These are phyloP conservation scores for Suillus tomentosus DNA, from an alignment of 768 basidiomycete genomes.

Conservation along the genomic window DNA sequence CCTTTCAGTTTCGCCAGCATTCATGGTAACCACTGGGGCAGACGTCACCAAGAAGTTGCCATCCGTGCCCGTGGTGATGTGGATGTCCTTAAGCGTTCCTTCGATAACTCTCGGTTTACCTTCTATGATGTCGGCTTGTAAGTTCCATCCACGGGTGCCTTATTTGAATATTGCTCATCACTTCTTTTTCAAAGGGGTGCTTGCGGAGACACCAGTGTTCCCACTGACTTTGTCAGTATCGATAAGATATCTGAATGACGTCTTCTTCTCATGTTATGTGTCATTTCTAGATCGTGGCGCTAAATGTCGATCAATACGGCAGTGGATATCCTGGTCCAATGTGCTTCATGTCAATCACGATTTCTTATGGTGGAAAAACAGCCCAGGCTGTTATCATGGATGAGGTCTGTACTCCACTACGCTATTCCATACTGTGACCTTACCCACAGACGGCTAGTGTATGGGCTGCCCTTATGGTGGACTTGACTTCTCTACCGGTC, in stretches of 20 bases:
- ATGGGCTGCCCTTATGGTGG: conserved; percentile 65
- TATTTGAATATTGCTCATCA: conserved; percentile 14
- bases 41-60: conserved; percentile 51
- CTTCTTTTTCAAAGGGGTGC: conserved; percentile 46
- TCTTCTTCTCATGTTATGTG: conserved; percentile 3
- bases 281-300: conserved; percentile 50
- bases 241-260: background rate
- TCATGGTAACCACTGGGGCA: conserved; percentile 29
- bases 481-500: conserved; percentile 66
- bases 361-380: conserved; percentile 62
- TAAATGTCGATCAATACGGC: conserved; percentile 58
- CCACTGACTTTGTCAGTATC: conserved; percentile 48
- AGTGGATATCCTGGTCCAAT: conserved; percentile 61
- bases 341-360: conserved; percentile 63
- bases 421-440: conserved; percentile 7
- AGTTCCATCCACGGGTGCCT: conserved; percentile 20
- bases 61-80: conserved; percentile 47
- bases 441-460: conserved; percentile 44
- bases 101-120: conserved; percentile 45
- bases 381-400: conserved; percentile 62
- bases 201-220: conserved; percentile 45
- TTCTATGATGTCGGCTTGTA: conserved; percentile 60
- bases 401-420: conserved; percentile 41
- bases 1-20: conserved; percentile 36
- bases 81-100: conserved; percentile 41